Base-by-base conservation (phyloP, 208 protist genomes). In the Acanthamoeba quina region DNA sequence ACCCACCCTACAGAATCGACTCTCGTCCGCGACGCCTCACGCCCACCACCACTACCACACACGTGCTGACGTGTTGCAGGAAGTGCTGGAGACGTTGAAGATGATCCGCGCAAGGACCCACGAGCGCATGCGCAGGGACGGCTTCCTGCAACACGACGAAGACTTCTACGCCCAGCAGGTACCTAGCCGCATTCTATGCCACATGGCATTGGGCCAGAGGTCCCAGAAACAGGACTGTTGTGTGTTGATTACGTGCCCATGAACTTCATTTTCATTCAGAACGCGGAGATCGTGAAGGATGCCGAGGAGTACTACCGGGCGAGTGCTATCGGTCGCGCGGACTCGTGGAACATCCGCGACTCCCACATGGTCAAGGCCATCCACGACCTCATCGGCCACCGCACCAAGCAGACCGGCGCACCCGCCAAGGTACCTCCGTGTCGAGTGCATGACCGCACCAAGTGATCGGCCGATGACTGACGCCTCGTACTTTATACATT, bases 331-430 rank as follows among this genome's bases (percentile, higher is more conserved):
- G 78, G 92, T 11, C 29, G 92, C 19, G 80, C 41, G 21, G 82
- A 92, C 29, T 83, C 86, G 13, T 93, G 92, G 83, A 92, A 94
- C 64, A n/a, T 94, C 21, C 21, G 78, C 17, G 92, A 93, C 78
- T 34, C 58, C 10, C 92, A 93, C 86, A 93, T 94, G 78, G 62
- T 92, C 52, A 82, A 93, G 15, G 58, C 86, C 44, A 47, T 90
- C 13, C 72, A 21, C 41, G 58, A 92, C 15, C 86, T 94, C 58
- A 58, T 92, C 52, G 21, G 15, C 24, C 78, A 90, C 37, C 82
- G 62, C 86, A 93, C 86, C 7, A 74, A 90, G n/a, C 70, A 94
- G 34, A 54, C 58, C 41, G 74, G 70, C 31, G 19, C n/a, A 15
- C 70, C 72, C 15, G 86, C 68, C 49, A 72, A 82, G 29, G 76